Conservation (phyloP, 2,329 filamentous ascomycete species). For the Colletotrichum sp. region DNA sequence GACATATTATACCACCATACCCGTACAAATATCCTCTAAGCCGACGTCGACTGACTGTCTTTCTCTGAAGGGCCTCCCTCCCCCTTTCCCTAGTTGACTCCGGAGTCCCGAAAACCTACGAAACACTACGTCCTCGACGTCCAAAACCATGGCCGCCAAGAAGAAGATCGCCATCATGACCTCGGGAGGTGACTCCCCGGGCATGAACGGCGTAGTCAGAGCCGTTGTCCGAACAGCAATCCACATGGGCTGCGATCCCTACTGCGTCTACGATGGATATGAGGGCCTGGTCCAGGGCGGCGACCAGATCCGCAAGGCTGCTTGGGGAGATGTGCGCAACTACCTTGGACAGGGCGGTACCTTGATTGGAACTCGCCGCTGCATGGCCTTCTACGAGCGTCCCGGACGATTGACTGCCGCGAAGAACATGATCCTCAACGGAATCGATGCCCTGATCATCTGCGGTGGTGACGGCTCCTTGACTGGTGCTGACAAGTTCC, state of each 20-base stretch:
- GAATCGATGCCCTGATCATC: constrained; percentile 95
- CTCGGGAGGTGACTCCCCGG: constrained; percentile 90
- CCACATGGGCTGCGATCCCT: constrained; percentile 80
- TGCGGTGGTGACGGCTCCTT: constrained; percentile 96
- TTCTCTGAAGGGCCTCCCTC: background rate
- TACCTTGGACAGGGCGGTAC: constrained; percentile 95
- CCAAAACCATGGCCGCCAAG: constrained; percentile 46
- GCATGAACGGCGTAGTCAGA: constrained; percentile 92
- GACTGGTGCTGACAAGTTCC: constrained; percentile 93
- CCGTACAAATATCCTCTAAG: background rate
- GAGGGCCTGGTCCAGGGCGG: constrained; percentile 92
- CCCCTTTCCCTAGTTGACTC: background rate
- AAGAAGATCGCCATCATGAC: constrained; percentile 90
- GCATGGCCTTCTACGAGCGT: constrained; percentile 90
- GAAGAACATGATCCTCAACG: constrained; percentile 91
- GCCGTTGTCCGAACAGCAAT: constrained; percentile 93
- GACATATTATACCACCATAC: background rate
- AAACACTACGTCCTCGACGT: background rate
- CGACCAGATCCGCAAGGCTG: constrained; percentile 84
- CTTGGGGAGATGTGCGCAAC: constrained; percentile 93
- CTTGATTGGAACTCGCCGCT: constrained; percentile 92
- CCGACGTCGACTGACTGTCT: background rate
- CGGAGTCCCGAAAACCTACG: constrained; percentile 1
- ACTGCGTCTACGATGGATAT: constrained; percentile 90
- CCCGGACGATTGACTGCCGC: constrained; percentile 83